phyloP scores from a whole-genome alignment of 495 filamentous ascomycete species.

The Neurospora hispaniola region DNA sequence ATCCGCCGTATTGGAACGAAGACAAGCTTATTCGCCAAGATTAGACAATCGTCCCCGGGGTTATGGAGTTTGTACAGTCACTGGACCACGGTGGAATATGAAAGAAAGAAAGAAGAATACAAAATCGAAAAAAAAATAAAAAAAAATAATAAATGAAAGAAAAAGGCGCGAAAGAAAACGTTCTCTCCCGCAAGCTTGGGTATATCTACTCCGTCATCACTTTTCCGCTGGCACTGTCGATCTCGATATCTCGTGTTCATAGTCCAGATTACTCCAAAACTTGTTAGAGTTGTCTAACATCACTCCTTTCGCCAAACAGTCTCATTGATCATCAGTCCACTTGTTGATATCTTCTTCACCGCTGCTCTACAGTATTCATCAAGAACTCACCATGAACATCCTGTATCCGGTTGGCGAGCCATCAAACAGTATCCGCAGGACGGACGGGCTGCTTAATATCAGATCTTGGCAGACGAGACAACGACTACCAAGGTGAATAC shows the following conservation, averaged over 20 bases:
- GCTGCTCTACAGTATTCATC: background rate
- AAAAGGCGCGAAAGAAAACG: background rate
- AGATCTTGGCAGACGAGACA: background rate
- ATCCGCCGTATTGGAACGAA: background rate
- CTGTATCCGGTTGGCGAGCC: background rate
- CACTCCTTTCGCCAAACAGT: background rate
- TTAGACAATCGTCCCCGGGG: background rate
- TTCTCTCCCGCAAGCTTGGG: background rate
- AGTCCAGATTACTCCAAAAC: background rate
- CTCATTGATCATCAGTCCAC: background rate
- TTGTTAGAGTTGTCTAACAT: background rate
- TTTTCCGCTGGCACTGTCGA: background rate
- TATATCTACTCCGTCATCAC: background rate
- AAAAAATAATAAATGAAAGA: too few relatives aligned
- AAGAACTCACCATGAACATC: background rate
- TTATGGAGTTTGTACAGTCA: background rate
- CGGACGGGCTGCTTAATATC: background rate
- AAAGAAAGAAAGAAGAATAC: too few relatives aligned
- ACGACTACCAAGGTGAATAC: background rate
- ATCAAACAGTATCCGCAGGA: background rate
- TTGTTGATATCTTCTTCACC: background rate
- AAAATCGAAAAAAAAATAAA: too few relatives aligned
- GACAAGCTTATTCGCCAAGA: background rate
- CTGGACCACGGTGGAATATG: background rate
- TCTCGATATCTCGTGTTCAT: background rate